Evolutionary conservation across 805 yeast genomes (phyloP), one percentile per base, ranked within the genome.

Genomic region (Millerozyma miso): DNA sequence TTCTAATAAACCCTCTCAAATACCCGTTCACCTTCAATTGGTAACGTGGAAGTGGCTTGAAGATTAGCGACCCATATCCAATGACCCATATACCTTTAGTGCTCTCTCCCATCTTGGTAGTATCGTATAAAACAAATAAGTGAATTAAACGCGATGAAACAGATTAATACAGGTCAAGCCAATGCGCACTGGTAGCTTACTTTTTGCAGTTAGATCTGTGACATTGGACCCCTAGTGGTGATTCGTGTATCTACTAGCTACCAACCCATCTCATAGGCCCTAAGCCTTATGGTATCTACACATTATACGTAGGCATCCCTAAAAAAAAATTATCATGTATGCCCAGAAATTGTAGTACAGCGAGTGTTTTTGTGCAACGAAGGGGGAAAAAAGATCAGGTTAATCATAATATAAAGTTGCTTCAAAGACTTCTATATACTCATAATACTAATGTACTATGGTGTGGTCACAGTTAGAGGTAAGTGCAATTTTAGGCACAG

Each of bases 31-130:
- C 73, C 32, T 80, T 65, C 53, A 74, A 69, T 38, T 78, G 70
- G 47, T 77, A 75, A 50, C 76, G 74, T 13, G 91, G 90, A 0
- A 97, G 97, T 0, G 96, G 97, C 55, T 88, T 89, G 73, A 85
- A 89, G 19, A 89, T 81, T 40, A 89, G 69, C 0, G 95, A 86
- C 1, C 97, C 97, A 56, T 89, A 89, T 2, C 97, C 97, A 8
- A 89, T 80, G 12, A 89, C 74, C 95, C 96, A 90, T 45, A 81
- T 59, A 0, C 81, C 80, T 23, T 57, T 40, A 39, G 48, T 46
- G 14, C 17, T 15, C n/a, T 7, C 34, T 6, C 34, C 14, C 34
- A 32, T 32, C 14, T 23, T n/a, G n/a, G n/a, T n/a, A n/a, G n/a
- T n/a, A n/a, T n/a, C n/a, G n/a, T n/a, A n/a, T n/a, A n/a, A n/a